Evolutionary conservation across 139 green algal species (phyloP), one percentile per base, ranked within the genome.

Genomic region (Chlamydomonas schloesseri): DNA sequence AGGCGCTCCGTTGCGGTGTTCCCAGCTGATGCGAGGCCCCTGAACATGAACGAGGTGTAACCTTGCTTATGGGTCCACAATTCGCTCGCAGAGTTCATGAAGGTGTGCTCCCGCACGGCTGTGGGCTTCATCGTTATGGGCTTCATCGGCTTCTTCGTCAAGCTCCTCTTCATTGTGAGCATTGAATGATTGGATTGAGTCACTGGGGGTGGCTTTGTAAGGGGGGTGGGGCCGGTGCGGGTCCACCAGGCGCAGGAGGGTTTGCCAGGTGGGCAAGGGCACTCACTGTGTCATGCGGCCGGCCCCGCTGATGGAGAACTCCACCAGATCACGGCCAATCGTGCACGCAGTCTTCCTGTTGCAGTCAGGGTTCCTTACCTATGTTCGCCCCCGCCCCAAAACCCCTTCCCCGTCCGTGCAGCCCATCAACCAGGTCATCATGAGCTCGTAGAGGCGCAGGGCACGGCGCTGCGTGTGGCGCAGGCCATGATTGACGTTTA

Each of bases 111-210:
- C 10, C 91, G 93, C 62, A 99, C 97, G 28, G 95, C 94, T 0
- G 84, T 98, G 34, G 97, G 97, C 50, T 99, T 99, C 79, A 75
- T 98, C 20, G 93, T 98, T 3, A 98, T 98, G 96, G 97, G 97
- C 36, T 99, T 99, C 93, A 97, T 99, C 71, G 97, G 97, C 42
- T 99, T 99, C 92, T 99, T 99, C 80, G 97, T 99, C 29, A 99
- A 99, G 93, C 92, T 99, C 1, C 94, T 99, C 18, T 99, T 98
- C 90, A 97, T 98, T 67, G 94, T 97, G 80, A 95, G 95, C 89
- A 21, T 42, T 26, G 1, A 21, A 17, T 8, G 36, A 26, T 57
- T 42, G n/a, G 24, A 20, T 24, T 55, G 34, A 5, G 29, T 67
- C 72, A n/a, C n/a, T n/a, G n/a, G n/a, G 11, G 14, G 17, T 5